Percentiles rank a stretch among this genome's conserved stretches.
Conservation (phyloP, 805 yeast species). For the Yarrowia hollandica region DNA sequence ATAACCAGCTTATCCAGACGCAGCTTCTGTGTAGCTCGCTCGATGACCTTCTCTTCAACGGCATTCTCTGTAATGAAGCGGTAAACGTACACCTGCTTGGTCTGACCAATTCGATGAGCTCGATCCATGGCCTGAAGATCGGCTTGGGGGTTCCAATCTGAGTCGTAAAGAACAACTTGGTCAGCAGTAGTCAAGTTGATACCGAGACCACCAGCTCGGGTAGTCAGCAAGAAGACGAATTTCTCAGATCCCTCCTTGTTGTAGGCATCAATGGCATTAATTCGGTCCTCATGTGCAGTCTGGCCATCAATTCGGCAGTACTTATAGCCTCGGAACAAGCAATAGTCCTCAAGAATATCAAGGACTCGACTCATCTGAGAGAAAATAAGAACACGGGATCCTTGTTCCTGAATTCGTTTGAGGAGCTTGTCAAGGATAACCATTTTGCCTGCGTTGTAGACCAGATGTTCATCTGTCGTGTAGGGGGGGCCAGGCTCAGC, state of each 20-base stretch:
- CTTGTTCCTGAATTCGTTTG: conserved; percentile 68
- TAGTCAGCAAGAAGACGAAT: conserved; percentile 80
- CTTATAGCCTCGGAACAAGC: conserved; percentile 76
- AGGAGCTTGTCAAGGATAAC: conserved; percentile 80
- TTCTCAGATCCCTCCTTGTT: conserved; percentile 77
- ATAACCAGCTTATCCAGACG: conserved; percentile 92
- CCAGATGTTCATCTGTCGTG: conserved; percentile 91
- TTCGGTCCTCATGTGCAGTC: conserved; percentile 89
- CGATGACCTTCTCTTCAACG: conserved; percentile 92
- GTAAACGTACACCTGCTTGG: conserved; percentile 88
- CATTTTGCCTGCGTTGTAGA: conserved; percentile 88
- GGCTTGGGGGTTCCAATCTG: conserved; percentile 98
- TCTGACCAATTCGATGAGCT: conserved; percentile 96
- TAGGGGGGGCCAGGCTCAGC: conserved; percentile 99
- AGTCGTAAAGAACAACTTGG: conserved; percentile 81
- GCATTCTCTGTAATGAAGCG: conserved; percentile 95
- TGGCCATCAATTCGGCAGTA: conserved; percentile 95
- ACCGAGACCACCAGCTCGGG: conserved; percentile 97
- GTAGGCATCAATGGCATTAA: conserved; percentile 87
- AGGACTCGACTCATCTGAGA: conserved; percentile 90
- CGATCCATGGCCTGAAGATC: conserved; percentile 98
- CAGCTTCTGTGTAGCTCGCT: conserved; percentile 91
- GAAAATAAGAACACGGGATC: conserved; percentile 87
- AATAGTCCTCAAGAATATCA: conserved; percentile 90
- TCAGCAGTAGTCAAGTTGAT: conserved; percentile 91